Evolutionary conservation across 805 yeast species (phyloP).

Genomic region (Candida germanica): DNA sequence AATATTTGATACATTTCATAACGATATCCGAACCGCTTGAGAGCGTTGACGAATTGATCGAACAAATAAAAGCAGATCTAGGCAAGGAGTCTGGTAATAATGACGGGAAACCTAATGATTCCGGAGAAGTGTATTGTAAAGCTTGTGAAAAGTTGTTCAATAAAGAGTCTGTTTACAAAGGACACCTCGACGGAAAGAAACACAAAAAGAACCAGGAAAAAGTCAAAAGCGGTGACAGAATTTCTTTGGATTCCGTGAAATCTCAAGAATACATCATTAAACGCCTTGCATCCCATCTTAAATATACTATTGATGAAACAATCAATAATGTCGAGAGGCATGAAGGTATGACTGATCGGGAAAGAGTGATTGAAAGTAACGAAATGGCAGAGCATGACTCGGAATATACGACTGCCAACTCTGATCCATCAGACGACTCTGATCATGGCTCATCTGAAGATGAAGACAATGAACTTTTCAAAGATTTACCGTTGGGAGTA

Average conservation of each 20-base stretch:
- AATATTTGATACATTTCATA: conserved; percentile 51
- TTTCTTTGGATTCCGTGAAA: background rate
- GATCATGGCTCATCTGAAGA: conserved; percentile 18
- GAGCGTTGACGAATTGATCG: conserved; percentile 28
- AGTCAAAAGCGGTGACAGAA: background rate
- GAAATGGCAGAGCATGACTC: conserved; percentile 37
- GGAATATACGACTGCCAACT: conserved; percentile 38
- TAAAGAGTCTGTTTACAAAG: conserved; percentile 59
- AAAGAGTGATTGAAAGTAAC: conserved; percentile 50
- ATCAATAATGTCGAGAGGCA: conserved; percentile 61
- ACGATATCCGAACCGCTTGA: conserved; percentile 48
- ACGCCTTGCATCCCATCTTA: conserved; percentile 35
- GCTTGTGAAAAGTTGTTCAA: conserved; percentile 63
- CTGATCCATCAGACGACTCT: conserved; percentile 21
- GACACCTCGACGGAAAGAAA: conserved; percentile 72
- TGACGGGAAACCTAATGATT: conserved; percentile 13
- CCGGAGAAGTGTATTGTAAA: conserved; percentile 50
- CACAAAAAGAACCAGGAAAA: conserved; percentile 64
- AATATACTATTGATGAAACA: conserved; percentile 46
- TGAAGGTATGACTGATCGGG: conserved; percentile 67
- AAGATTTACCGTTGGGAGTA: conserved; percentile 72
- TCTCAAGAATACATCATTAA: conserved; percentile 39
- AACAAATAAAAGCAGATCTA: conserved; percentile 6
- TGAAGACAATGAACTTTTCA: conserved; percentile 38
- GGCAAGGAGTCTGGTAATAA: background rate